Evolutionary conservation across 331 rosid genomes (phyloP), one percentile per base, ranked within the genome.

Genomic region (Acacia concinna): DNA sequence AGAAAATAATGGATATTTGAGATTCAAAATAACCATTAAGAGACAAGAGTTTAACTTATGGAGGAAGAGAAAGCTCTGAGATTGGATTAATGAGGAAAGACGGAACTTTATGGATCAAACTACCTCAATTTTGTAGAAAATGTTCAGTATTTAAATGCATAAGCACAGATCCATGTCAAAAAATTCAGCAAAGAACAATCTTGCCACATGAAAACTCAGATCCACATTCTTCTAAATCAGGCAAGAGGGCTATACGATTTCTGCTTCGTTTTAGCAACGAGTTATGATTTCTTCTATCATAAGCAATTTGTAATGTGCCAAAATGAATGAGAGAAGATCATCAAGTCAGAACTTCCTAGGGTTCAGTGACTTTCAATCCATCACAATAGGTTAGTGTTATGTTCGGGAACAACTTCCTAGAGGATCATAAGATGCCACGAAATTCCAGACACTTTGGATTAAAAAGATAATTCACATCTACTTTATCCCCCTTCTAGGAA

Each of bases 261-360:
- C 40, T 75, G 54, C 68, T 35, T n/a, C 10, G 28, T 49, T 75
- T 75, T 18, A 75, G 71, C 43, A 75, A 32, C 46, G 30, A 25
- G 21, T 59, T 25, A n/a, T 71, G 32, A 34, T 44, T 62, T 59
- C 65, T 9, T 21, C 27, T 27, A 56, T 78, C 14, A 54, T 10
- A 41, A 41, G 62, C 57, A 69, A 43, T 59, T 44, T 60, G 37
- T 21, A 35, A 71, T 32, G 41, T 35, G 32, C 40, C 46, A 52
- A 35, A 52, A 73, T 8, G 8, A 73, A 37, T 21, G 65, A 13
- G 37, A 62, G 32, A 73, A 56, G 7, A 60, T 34, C 68, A n/a
- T 70, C 23, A 13, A 34, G 17, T 4, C 40, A 31, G 49, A 76
- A 70, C 46, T 73, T 23, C 51, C 2, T 10, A 41, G 3, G 28